Evolutionary conservation across 331 rosid species (phyloP).

Genomic region (Quercus phellos): DNA sequence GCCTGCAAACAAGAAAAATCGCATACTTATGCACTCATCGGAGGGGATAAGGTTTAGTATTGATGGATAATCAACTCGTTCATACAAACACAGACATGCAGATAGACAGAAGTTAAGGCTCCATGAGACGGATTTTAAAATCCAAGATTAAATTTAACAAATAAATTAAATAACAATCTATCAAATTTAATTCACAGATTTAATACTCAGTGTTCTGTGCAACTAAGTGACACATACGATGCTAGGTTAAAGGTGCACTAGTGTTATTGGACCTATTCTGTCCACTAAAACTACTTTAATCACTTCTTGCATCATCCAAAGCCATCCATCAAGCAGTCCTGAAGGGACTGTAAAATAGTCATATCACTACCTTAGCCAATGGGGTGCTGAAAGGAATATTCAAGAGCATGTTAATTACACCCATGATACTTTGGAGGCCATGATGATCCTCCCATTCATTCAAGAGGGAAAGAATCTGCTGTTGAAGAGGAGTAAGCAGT

Average conservation of each 20-base stretch:
- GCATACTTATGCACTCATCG: not conserved
- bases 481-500: conserved; percentile 51
- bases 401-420: conserved; percentile 65
- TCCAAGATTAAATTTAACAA: not conserved
- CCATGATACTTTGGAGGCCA: conserved; percentile 54
- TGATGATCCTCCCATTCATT: conserved; percentile 61
- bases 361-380: conserved; percentile 62
- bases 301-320: not conserved
- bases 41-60: not conserved
- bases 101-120: not conserved
- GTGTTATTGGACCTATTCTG: not conserved
- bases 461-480: conserved; percentile 37
- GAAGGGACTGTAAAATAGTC: not conserved
- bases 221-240: not conserved
- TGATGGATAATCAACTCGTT: not conserved
- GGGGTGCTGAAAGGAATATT: conserved; percentile 55
- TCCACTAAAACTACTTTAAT: not conserved
- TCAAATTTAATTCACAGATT: not conserved
- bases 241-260: not conserved
- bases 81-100: not conserved
- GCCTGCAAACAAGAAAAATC: conserved; percentile 40
- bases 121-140: not conserved
- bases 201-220: not conserved
- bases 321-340: too few species aligned
- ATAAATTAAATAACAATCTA: not conserved